Base-by-base conservation (phyloP, 306 rosid genomes). In the Oxytropis ochrocephala region DNA sequence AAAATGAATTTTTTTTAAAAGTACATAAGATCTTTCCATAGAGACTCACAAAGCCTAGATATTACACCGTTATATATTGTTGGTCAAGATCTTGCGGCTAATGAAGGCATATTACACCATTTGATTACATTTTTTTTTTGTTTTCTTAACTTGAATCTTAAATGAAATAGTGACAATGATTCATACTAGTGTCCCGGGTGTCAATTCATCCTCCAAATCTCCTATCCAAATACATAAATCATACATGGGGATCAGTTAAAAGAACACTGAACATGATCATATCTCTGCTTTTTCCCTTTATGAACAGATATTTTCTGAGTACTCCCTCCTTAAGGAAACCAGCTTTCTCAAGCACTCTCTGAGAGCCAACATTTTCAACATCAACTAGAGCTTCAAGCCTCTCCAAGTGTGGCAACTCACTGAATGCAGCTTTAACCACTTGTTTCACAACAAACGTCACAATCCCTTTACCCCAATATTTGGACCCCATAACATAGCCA, bases 301-400 rank as follows among this genome's bases (percentile, higher is more conserved):
- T 2, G 29, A 65, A 11, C 0, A 11, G 0, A 67, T 70, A 83
- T 50, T 86, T 91, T 38, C 89, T 84, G 2, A 91, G 72, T 52
- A 88, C 71, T 4, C 97, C 96, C 54, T 88, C 97, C 30, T 72
- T 83, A 10, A 56, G 68, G 47, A 91, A 91, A 39, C 98, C 96
- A 38, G 77, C 78, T 73, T 92, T 92, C 64, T 88, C 86, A 46
- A 92, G 11, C 35, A 92, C 91, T 61, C 73, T 88, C 27, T 86
- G 93, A 17, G 98, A 92, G 2, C 79, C 90, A 52, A 68, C 52
- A 57, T 92, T 92, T 12, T 84, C 76, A 32, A 80, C 85, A 79
- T 86, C 96, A 63, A 86, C 91, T 0, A 86, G 19, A 75, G 91
- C 98, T 70, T 88, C 98, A 35, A 92, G 41, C 66, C 98, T 85